phyloP scores from a whole-genome alignment of 176 grass and related monocot genomes.

The Zoysia japonica region DNA sequence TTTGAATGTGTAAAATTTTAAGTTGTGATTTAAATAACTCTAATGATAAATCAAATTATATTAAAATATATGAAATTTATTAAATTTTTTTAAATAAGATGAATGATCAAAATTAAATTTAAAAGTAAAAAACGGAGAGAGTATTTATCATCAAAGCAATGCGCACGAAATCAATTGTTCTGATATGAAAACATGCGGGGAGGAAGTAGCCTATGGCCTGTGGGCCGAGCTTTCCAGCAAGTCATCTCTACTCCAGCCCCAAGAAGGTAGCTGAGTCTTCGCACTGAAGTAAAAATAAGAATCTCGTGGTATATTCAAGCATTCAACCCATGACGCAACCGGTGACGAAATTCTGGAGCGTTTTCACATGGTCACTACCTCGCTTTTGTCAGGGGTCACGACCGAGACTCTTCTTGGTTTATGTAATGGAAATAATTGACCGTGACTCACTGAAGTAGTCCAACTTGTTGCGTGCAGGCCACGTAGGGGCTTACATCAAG shows the following conservation, averaged over 20 bases:
- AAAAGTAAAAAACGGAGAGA: no score
- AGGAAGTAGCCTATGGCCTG: neutral
- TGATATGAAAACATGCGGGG: neutral
- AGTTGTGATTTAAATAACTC: no score
- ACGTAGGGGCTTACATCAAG: slow-evolving; percentile 2
- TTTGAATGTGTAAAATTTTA: no score
- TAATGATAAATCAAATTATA: no score
- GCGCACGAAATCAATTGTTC: neutral
- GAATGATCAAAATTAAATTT: no score
- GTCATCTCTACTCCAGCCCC: neutral
- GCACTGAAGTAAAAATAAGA: neutral
- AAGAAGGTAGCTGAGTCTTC: neutral
- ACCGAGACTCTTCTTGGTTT: neutral
- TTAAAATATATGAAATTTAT: no score
- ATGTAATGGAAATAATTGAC: neutral
- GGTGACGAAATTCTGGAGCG: neutral
- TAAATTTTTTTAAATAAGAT: no score
- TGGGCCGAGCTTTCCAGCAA: neutral
- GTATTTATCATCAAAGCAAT: neutral
- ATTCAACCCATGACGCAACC: neutral
- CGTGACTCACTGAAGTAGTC: neutral
- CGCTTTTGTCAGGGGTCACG: neutral
- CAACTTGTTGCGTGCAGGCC: neutral
- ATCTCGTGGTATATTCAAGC: neutral
- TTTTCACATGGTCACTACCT: slow-evolving; percentile 1